Base-by-base conservation (phyloP, 2,329 filamentous ascomycete genomes). In the Exophiala sideris region DNA sequence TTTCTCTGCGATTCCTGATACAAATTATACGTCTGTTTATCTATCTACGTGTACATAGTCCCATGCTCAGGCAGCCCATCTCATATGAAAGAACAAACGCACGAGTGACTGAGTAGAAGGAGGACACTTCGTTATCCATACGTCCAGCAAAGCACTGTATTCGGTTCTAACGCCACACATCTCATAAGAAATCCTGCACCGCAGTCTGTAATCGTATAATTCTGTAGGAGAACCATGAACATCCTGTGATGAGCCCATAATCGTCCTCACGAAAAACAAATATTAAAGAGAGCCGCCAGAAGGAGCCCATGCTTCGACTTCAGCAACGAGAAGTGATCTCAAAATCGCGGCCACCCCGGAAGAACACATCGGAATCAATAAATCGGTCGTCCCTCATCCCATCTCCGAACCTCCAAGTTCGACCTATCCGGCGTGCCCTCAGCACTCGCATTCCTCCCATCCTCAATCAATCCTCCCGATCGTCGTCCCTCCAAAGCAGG, bases 311-410 rank as follows among this genome's bases (percentile, higher is more conserved):
- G 33, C 10, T 21, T 12, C 20, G 21, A 41, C 11, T 5, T 12
- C 21, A 18, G 24, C 21, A 24, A 24, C 3, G 14, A 5, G 24
- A n/a, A 42, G 21, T 24, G 16, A 42, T 12, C 7, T 3, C 16
- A 20, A 18, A 14, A 38, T 38, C 35, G 5, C 35, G 14, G 10
- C 14, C 35, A 16, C 5, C 14, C 5, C n/a, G 40, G 5, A 42
- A 11, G 12, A 11, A 42, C 46, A 8, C 16, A 35, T 14, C 24
- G 14, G 21, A 38, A 46, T 69, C 53, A 74, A 56, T 73, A 74
- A 45, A 74, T 71, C 12, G 72, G 69, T 48, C 71, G 66, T 16
- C 72, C 70, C 53, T 74, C 72, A 50, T 74, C 69, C 72, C 72
- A 74, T 40, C 65, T 65, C 39, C 71, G 45, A 18, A 57, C 33